phyloP scores from a whole-genome alignment of 164 flowering plant genomes.

The grape (Vitis vinifera) region ASM3070453v1 NC_081807.1:2713001-2713500 shows the following conservation, averaged over 20 bases:
- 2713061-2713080: conserved; percentile 79
- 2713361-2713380: conserved; percentile 92
- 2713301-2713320: conserved; percentile 63
- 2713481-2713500: conserved; percentile 87
- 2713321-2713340: conserved; percentile 94
- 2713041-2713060: conserved; percentile 94
- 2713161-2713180: conserved; percentile 97
- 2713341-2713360: conserved; percentile 97
- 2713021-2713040: conserved; percentile 95
- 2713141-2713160: conserved; percentile 91
- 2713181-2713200: conserved; percentile 83
- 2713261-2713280: conserved; percentile 85
- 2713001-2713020: conserved; percentile 98
- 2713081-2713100: conserved; percentile 68
- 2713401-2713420: conserved; percentile 31
- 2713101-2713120: conserved; percentile 90
- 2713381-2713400: conserved; percentile 70
- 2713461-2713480: conserved; percentile 87
- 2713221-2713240: conserved; percentile 87
- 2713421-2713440: conserved; percentile 31
- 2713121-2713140: conserved; percentile 76
- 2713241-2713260: conserved; percentile 92
- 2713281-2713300: conserved; percentile 97
- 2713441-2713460: conserved; percentile 73
- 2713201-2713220: conserved; percentile 54